Conservation (phyloP, 345 rosid genomes). For the Acer saccharum region DNA sequence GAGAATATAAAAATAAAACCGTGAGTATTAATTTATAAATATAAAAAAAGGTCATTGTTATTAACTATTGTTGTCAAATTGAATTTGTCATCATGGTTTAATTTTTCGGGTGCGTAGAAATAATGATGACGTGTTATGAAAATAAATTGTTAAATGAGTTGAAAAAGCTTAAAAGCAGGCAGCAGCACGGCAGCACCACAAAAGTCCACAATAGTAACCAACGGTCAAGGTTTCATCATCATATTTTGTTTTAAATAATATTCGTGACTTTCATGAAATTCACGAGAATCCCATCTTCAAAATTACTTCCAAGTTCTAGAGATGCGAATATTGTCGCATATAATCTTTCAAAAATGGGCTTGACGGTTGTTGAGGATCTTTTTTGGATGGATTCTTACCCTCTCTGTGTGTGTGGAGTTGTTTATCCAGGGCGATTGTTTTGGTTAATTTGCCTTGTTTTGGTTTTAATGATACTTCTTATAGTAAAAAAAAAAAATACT, state of each 20-base stretch:
- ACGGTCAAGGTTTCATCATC: background rate
- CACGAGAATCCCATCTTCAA: background rate
- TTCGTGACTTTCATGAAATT: background rate
- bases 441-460: too few species aligned
- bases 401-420: too few species aligned
- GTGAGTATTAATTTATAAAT: background rate
- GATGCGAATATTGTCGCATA: too few species aligned
- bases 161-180: background rate
- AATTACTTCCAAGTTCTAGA: too few species aligned
- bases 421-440: too few species aligned
- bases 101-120: background rate
- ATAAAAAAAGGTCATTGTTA: background rate
- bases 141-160: background rate
- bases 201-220: too few species aligned
- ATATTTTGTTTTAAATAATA: too few species aligned
- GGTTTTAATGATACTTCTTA: too few species aligned
- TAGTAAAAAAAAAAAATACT: too few species aligned
- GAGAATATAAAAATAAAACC: background rate
- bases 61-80: background rate
- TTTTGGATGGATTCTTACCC: too few species aligned
- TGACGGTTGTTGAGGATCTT: too few species aligned
- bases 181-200: background rate
- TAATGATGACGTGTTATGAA: background rate
- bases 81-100: background rate
- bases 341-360: too few species aligned